Conservation (phyloP, 2,329 filamentous ascomycete species). For the Xylaria digitata region DNA sequence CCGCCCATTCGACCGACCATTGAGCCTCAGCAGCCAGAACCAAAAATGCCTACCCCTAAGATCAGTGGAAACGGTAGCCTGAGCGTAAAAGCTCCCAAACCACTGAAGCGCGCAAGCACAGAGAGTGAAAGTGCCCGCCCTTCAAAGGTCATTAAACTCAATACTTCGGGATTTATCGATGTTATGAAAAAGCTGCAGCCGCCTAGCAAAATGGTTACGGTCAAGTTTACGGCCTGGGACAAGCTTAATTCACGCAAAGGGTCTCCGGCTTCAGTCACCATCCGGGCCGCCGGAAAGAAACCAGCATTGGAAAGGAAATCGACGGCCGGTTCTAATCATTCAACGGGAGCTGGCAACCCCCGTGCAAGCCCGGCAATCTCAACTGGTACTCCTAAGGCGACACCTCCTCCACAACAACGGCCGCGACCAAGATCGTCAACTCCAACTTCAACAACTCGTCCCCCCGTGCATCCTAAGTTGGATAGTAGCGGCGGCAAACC, state of each 20-base stretch:
- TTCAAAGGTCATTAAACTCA: conserved; percentile 50
- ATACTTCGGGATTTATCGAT: conserved; percentile 45
- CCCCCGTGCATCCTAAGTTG: conserved; percentile 26
- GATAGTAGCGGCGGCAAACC: conserved; percentile 40
- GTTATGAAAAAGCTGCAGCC: conserved; percentile 41
- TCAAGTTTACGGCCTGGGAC: conserved; percentile 49
- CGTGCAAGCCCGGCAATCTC: conserved; percentile 20
- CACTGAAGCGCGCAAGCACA: conserved; percentile 47
- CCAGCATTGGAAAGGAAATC: conserved; percentile 38
- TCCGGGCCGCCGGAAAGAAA: conserved; percentile 48
- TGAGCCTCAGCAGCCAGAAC: conserved; percentile 43
- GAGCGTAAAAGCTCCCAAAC: conserved; percentile 36
- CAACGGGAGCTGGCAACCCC: conserved; percentile 8
- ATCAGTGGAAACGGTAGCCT: conserved; percentile 39
- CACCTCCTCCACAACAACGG: conserved; percentile 34
- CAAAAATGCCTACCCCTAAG: conserved; percentile 40
- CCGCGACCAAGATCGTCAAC: conserved; percentile 36
- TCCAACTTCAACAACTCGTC: conserved; percentile 36
- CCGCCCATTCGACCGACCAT: conserved; percentile 46
- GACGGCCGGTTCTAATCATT: background rate
- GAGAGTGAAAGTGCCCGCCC: conserved; percentile 47
- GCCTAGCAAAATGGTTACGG: conserved; percentile 40
- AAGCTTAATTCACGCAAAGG: conserved; percentile 40
- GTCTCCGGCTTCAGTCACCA: conserved; percentile 43
- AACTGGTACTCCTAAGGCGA: conserved; percentile 24